Base-by-base conservation (phyloP, 2,329 filamentous ascomycete species). In the Macrophomina pseudophaseolina region DNA sequence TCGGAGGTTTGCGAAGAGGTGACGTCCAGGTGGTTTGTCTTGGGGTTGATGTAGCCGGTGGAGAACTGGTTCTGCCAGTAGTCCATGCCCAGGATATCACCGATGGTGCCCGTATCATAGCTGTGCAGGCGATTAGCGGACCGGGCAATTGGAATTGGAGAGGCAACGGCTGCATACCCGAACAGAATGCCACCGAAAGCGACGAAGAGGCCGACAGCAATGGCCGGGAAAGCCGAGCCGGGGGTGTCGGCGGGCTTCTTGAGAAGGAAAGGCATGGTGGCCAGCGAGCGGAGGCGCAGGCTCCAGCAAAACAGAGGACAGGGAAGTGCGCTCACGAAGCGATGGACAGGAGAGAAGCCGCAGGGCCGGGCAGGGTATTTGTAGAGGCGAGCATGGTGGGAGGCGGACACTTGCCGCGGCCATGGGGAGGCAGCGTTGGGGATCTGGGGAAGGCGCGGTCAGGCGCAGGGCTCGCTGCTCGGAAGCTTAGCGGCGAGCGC, bases 171-270 rank as follows among this genome's bases (percentile, higher is more conserved):
- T 11, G 68, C 74, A 54, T 74, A 79, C 74, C 78, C 77, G 58
- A 75, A 80, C 3, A 79, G 71, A n/a, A 82, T 74, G 73, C 80
- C 80, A 68, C 80, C 80, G 66, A 82, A 82, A 58, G 80, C 80
- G 16, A 83, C 81, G 69, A 82, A 84, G 46, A 81, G 69, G 44
- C 77, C 78, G 60, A 80, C 72, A 51, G 77, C 49, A 44, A 80
- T 79, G 69, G 78, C 77, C 12, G 78, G 78, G 51, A 72, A 23
- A 33, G 74, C 74, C 40, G 75, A 77, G 77, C 90, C 90, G 75
- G 89, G 88, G 78, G 90, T 86, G 84, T 89, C 90, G 82, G 90
- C 87, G 78, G 90, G 90, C 83, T 91, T 91, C 74, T 88, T 88
- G 67, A 84, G 66, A 68, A 77, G 71, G 48, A 77, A 48, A 71